Evolutionary conservation across 2,329 filamentous ascomycete species (phyloP), one percentile per base, ranked within the genome.

Genomic region (Aspergillus novoparasiticus): DNA sequence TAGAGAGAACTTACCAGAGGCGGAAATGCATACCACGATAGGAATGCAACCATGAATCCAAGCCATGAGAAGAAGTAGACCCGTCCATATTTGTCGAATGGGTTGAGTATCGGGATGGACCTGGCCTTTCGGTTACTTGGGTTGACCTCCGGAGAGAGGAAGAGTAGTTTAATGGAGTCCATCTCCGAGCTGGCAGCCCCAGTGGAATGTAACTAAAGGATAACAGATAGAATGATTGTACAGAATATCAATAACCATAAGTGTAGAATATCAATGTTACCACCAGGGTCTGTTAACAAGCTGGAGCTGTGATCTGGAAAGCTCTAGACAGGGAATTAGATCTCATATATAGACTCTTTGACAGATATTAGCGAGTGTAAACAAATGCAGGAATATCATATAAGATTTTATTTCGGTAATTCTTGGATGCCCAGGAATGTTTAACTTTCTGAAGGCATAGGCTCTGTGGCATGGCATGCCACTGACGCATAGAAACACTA

Each of bases 41-140:
- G 92, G 79, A 96, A 97, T 9, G 91, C 90, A 59, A 94, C 86
- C 85, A 95, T 89, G 78, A 95, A 95, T 2, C 91, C 91, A 55
- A 93, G 85, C 88, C 91, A 95, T 1, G 90, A 91, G 80, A 96
- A 96, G 82, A 94, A 93, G 79, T 96, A 96, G 0, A 95, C 93
- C 8, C 93, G 86, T 43, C 93, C 93, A 81, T 97, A 93, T 70
- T 88, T 81, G 76, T 96, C 85, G 71, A 94, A 74, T 0, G 90
- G 86, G 76, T 96, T 96, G 65, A 97, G 81, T 26, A 92, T 76
- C 0, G 93, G 93, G 54, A 97, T 87, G 0, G 91, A 91, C 64
- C 86, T 87, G 59, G 93, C 93, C 77, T 97, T 97, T 63, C 86
- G 85, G 81, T 90, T 97, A 80, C 93, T 86, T 11, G 93, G 92